Evolutionary conservation across 2,329 filamentous ascomycete species (phyloP), one percentile per base, ranked within the genome.

Genomic region (Nothophoma quercina): DNA sequence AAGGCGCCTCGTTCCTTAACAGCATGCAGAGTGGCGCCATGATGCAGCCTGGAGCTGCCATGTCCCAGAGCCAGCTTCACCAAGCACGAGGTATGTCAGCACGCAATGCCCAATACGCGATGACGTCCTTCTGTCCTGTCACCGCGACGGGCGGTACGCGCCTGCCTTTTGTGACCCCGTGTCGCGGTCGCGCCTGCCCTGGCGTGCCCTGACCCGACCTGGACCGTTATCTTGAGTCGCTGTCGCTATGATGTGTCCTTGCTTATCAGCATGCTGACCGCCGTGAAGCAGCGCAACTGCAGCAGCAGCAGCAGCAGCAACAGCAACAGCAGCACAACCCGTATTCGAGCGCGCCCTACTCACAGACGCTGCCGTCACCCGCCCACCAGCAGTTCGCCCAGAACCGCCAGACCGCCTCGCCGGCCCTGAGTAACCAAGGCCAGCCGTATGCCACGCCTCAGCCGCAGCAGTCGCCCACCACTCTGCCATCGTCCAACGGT

Each of bases 271-370:
- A 43, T 33, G 38, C 46, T 50, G 42, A 51, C 55, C 44, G 54
- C 19, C 53, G 51, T 63, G 60, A 60, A 63, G 64, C 62, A 59
- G 62, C 64, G 43, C 74, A 74, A 54, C 68, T 70, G 2, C 67
- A 57, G 34, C 56, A 59, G 23, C 51, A 41, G 15, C 70, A 65
- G 15, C 71, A 73, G 50, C 60, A 67, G 3, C 70, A 69, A 12
- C 73, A 76, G 13, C 72, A 71, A 32, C 56, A 55, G 43, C 67
- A 63, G 52, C 72, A 54, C 15, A 78, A 75, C 54, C 70, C 71
- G 23, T 76, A 74, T 60, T 71, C 74, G 35, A 69, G 56, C 56
- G 68, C 73, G 51, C 68, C 75, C 45, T 77, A 69, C 57, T 62
- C 71, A 12, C 75, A 76, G 49, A 54, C 71, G 47, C 62, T 76